Percentiles rank a stretch among this genome's conserved stretches.
These are phyloP conservation scores for Camellia granthamiana DNA, from an alignment of 148 eudicot species.

Conservation along the genomic window DNA sequence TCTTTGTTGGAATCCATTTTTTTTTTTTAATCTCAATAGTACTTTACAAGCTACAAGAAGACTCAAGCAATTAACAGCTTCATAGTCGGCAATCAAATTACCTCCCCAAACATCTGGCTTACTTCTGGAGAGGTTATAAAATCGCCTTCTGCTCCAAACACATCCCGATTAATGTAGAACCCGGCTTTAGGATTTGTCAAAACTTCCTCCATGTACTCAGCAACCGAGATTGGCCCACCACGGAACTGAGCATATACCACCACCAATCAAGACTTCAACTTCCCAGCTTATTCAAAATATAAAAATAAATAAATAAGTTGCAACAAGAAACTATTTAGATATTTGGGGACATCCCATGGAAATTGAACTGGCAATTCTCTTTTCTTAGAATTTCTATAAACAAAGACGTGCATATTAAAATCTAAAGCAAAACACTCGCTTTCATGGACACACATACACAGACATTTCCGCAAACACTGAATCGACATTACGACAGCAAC, in stretches of 20 bases:
- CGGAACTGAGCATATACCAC: conserved; percentile 55
- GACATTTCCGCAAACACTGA: conserved; percentile 15
- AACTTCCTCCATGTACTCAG: conserved; percentile 99
- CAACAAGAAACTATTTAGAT: neutral
- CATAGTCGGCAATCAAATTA: conserved; percentile 19
- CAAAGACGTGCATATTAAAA: neutral
- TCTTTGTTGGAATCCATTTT: neutral
- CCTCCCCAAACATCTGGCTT: conserved; percentile 99
- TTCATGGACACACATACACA: neutral
- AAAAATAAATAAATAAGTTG: neutral
- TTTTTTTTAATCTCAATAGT: neutral
- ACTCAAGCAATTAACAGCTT: neutral
- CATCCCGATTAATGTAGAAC: conserved; percentile 94
- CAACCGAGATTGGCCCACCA: conserved; percentile 93
- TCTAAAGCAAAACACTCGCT: neutral
- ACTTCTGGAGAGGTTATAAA: conserved; percentile 98
- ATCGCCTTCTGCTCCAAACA: conserved; percentile 95
- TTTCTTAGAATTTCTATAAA: neutral
- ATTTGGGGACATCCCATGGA: neutral
- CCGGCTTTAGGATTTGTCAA: conserved; percentile 92
- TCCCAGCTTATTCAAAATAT: neutral
- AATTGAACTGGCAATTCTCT: neutral
- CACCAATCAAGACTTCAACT: neutral
- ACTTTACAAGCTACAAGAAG: neutral
- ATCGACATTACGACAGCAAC: neutral